Evolutionary conservation across 1,284 basidiomycete species (phyloP).

Genomic region (Trichosporon coremiiforme): DNA sequence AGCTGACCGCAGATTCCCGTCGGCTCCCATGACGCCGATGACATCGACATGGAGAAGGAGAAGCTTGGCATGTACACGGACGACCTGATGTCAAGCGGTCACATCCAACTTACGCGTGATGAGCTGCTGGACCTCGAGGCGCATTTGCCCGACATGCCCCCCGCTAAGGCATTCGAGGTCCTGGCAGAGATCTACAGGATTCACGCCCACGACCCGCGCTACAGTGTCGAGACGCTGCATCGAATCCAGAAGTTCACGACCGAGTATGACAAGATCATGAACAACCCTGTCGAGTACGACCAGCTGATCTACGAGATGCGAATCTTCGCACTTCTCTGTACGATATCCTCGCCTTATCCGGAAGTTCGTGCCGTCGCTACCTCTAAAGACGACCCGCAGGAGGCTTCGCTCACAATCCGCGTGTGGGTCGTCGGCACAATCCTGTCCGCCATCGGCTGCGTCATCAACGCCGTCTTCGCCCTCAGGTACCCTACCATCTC

Average conservation of each 20-base stretch:
- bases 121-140: conserved; percentile 24
- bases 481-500: conserved; percentile 45
- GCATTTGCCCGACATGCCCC: conserved; percentile 24
- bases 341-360: conserved; percentile 70
- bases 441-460: conserved; percentile 63
- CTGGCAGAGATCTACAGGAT: conserved; percentile 22
- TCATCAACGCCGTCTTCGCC: conserved; percentile 65
- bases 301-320: conserved; percentile 44
- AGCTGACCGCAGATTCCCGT: conserved; percentile 4
- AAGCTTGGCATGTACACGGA: conserved; percentile 18
- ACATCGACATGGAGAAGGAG: conserved; percentile 21
- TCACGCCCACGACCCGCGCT: conserved; percentile 30
- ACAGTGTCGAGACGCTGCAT: conserved; percentile 23
- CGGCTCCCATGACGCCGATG: not conserved
- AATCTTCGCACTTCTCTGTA: conserved; percentile 46
- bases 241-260: conserved; percentile 28
- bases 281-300: conserved; percentile 24
- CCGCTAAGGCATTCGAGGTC: conserved; percentile 23
- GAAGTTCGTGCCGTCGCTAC: conserved; percentile 83
- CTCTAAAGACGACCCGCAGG: conserved; percentile 72
- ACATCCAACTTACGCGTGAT: conserved; percentile 25
- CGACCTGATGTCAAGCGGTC: conserved; percentile 23
- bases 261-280: conserved; percentile 13
- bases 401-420: conserved; percentile 81
- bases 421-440: conserved; percentile 69